phyloP scores from a whole-genome alignment of 2,329 filamentous ascomycete genomes.

The Cercospora brassicicola region DNA sequence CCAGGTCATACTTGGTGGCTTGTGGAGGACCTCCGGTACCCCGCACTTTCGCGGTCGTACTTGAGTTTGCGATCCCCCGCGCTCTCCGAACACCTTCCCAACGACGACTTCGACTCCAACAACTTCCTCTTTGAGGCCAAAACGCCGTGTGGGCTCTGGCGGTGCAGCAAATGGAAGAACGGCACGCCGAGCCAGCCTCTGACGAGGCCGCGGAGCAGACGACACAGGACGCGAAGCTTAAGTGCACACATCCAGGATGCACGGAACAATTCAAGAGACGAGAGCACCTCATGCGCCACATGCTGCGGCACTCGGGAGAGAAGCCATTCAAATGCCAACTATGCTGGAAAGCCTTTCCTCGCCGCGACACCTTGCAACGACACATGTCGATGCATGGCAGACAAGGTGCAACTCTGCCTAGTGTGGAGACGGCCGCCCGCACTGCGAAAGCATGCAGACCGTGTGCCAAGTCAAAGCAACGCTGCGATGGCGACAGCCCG shows the following conservation, averaged over 20 bases:
- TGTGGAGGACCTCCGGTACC: slow-evolving; percentile 1
- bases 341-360: slow-evolving; percentile 3
- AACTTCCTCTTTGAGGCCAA: not conserved
- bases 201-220: slow-evolving; percentile 6
- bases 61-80: slow-evolving; percentile 2
- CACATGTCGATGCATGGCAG: slow-evolving; percentile 8
- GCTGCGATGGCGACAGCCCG: slow-evolving; percentile 1
- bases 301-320: slow-evolving; percentile 5
- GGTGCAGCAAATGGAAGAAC: slow-evolving; percentile 3
- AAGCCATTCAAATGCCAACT: slow-evolving; percentile 8
- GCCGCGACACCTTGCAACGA: slow-evolving; percentile 6
- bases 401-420: not conserved
- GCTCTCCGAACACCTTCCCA: not conserved
- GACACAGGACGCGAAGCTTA: slow-evolving; percentile 5
- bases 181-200: slow-evolving; percentile 5
- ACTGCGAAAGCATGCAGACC: not conserved
- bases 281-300: slow-evolving; percentile 9
- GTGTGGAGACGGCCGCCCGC: not conserved
- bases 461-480: slow-evolving; percentile 9
- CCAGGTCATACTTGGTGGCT: not conserved
- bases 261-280: slow-evolving; percentile 7
- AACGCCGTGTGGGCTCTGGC: not conserved
- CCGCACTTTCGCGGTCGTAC: not conserved
- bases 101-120: not conserved
- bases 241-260: slow-evolving; percentile 5